phyloP scores from a whole-genome alignment of 495 filamentous ascomycete genomes.

The Talaromyces liani region DNA sequence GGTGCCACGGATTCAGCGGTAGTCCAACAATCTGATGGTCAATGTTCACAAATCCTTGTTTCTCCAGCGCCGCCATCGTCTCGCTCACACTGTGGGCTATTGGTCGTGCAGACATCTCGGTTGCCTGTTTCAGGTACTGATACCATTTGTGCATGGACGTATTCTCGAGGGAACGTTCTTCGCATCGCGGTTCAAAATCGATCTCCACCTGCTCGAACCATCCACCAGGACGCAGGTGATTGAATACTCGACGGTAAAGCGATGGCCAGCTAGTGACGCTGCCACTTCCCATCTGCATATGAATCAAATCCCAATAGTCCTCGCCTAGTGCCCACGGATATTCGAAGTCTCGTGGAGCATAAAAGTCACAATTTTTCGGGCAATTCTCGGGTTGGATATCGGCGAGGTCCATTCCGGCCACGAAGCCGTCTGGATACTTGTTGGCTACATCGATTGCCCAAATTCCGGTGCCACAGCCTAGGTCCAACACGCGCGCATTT shows the following conservation, averaged over 20 bases:
- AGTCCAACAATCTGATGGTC: slow-evolving; percentile 64
- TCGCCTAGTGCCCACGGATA: slow-evolving; percentile 69
- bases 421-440: slow-evolving; percentile 53
- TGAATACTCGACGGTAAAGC: slow-evolving; percentile 63
- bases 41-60: slow-evolving; percentile 78
- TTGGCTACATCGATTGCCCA: slow-evolving; percentile 85
- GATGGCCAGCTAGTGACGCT: slow-evolving; percentile 72
- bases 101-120: slow-evolving; percentile 53
- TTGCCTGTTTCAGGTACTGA: slow-evolving; percentile 60
- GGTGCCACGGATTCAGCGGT: slow-evolving; percentile 74
- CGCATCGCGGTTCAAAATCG: slow-evolving; percentile 71
- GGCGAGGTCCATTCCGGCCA: slow-evolving; percentile 70
- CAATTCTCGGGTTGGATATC: slow-evolving; percentile 73
- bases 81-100: slow-evolving; percentile 55
- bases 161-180: slow-evolving; percentile 55
- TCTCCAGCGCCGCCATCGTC: slow-evolving; percentile 55
- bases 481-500: slow-evolving; percentile 59
- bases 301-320: slow-evolving; percentile 79
- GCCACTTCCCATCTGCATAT: slow-evolving; percentile 73
- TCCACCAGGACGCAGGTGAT: slow-evolving; percentile 77
- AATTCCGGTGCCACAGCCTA: slow-evolving; percentile 86
- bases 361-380: slow-evolving; percentile 63
- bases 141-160: slow-evolving; percentile 58
- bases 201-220: slow-evolving; percentile 92
- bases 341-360: slow-evolving; percentile 66